A percentile compares a stretch with the other conserved stretches of the same genome.
Evolutionary conservation across 2,329 filamentous ascomycete genomes (phyloP).

Genomic region (Arthrocladium fulminans): DNA sequence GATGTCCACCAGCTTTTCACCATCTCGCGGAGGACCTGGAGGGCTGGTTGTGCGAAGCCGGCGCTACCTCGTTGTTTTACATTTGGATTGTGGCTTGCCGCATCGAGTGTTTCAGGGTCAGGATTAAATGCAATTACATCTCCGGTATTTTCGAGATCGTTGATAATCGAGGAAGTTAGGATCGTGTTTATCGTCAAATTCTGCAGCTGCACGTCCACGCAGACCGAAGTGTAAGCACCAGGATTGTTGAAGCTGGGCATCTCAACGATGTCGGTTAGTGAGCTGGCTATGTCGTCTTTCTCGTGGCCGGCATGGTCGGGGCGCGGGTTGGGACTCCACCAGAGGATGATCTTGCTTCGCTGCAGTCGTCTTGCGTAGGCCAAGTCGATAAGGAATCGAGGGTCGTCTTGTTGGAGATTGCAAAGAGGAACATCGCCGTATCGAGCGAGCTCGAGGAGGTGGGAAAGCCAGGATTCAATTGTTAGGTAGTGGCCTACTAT

Average conservation of each 20-base stretch:
- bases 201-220: slow-evolving; percentile 85
- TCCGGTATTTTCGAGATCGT: slow-evolving; percentile 75
- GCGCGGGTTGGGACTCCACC: slow-evolving; percentile 83
- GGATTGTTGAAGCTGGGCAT: slow-evolving; percentile 93
- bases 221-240: slow-evolving; percentile 90
- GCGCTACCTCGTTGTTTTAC: slow-evolving; percentile 59
- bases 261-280: slow-evolving; percentile 69
- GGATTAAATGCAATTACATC: slow-evolving; percentile 82
- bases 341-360: slow-evolving; percentile 85
- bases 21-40: slow-evolving; percentile 90
- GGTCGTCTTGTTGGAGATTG: slow-evolving; percentile 90
- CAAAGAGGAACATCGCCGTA: slow-evolving; percentile 93
- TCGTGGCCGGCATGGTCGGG: slow-evolving; percentile 96
- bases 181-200: slow-evolving; percentile 98
- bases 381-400: slow-evolving; percentile 88
- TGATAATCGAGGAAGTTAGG: slow-evolving; percentile 89
- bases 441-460: slow-evolving; percentile 75
- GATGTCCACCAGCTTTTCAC: slow-evolving; percentile 98
- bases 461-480: slow-evolving; percentile 83
- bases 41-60: slow-evolving; percentile 84
- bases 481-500: slow-evolving; percentile 84
- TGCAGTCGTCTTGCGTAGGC: slow-evolving; percentile 86
- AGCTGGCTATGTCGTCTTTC: slow-evolving; percentile 74
- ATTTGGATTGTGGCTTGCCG: slow-evolving; percentile 59
- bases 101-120: slow-evolving; percentile 52